Conservation (phyloP, 2,329 filamentous ascomycete genomes). For the Orbilia javanica region DNA sequence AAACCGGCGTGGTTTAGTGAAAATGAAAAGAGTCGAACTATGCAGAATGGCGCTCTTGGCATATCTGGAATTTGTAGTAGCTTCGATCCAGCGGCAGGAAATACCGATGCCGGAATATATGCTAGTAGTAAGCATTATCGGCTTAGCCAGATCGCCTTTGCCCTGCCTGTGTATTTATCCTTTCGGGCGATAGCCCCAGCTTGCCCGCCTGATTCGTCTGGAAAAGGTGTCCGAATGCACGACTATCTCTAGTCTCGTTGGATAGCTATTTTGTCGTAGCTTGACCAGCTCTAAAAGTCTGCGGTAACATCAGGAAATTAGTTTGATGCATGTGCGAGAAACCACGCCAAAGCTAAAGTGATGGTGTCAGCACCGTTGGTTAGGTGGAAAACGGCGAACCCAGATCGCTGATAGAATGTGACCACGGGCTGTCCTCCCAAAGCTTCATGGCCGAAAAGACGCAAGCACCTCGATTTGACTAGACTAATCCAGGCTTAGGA, state of each 20-base stretch:
- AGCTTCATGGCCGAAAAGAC: slow-evolving; percentile 12
- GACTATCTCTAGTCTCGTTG: no score
- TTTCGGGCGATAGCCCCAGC: background rate
- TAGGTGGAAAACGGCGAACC: slow-evolving; percentile 40
- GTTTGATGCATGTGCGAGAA: slow-evolving; percentile 18
- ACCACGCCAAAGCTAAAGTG: background rate
- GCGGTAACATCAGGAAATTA: slow-evolving; percentile 37
- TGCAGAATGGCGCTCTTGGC: slow-evolving; percentile 43
- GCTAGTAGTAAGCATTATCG: background rate
- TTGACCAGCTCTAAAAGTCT: slow-evolving; percentile 8
- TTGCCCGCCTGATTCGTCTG: background rate
- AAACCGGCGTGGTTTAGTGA: slow-evolving; percentile 24
- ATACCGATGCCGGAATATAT: slow-evolving; percentile 25
- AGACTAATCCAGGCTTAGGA: background rate
- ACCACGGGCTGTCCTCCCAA: slow-evolving; percentile 2
- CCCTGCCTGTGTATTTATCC: background rate
- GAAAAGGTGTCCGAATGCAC: background rate
- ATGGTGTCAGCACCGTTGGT: slow-evolving; percentile 33
- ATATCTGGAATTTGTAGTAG: background rate
- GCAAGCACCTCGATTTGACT: slow-evolving; percentile 9
- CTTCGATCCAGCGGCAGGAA: slow-evolving; percentile 18
- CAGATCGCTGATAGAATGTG: slow-evolving; percentile 16
- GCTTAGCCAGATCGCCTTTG: background rate
- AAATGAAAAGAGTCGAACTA: slow-evolving; percentile 30
- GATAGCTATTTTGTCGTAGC: background rate